Evolutionary conservation across 2,329 filamentous ascomycete species (phyloP).

Genomic region (Amesomyces nigricolor): DNA sequence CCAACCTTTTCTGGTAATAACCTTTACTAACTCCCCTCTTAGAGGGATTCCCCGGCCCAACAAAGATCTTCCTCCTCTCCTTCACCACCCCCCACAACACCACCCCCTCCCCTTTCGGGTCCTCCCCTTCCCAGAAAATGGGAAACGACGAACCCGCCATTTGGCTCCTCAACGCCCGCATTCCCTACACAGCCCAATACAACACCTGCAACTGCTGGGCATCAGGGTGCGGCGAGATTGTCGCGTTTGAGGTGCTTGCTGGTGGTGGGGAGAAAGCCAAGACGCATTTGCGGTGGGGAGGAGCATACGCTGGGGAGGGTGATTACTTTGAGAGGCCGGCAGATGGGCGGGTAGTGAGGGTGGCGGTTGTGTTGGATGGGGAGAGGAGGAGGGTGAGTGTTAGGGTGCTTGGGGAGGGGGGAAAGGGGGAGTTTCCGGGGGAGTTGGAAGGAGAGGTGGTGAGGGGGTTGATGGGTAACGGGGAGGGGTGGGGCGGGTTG

Average conservation of each 20-base stretch:
- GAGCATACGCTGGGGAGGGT: conserved; percentile 45
- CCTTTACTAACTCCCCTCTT: conserved; percentile 27
- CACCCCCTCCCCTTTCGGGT: not conserved
- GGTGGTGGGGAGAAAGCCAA: conserved; percentile 61
- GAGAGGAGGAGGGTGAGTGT: not conserved
- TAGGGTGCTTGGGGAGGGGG: not conserved
- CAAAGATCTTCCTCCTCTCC: conserved; percentile 2
- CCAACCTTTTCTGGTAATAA: not conserved
- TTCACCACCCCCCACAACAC: conserved; percentile 51
- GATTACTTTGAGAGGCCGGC: conserved; percentile 65
- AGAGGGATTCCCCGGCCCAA: conserved; percentile 3
- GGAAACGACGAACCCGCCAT: conserved; percentile 50
- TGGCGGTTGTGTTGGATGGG: conserved; percentile 9
- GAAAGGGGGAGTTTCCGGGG: not conserved
- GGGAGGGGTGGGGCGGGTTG: not conserved
- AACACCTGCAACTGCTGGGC: conserved; percentile 67
- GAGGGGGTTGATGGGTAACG: not conserved
- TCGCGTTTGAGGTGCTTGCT: conserved; percentile 67
- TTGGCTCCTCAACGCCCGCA: conserved; percentile 70
- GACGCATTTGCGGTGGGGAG: conserved; percentile 59
- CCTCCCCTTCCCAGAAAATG: conserved; percentile 44
- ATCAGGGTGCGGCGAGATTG: conserved; percentile 65
- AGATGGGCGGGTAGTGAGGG: conserved; percentile 23
- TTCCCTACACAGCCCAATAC: conserved; percentile 67
- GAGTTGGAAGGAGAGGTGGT: not conserved